Evolutionary conservation across 306 rosid species (phyloP).

Genomic region (Cicer pinnatifidum): DNA sequence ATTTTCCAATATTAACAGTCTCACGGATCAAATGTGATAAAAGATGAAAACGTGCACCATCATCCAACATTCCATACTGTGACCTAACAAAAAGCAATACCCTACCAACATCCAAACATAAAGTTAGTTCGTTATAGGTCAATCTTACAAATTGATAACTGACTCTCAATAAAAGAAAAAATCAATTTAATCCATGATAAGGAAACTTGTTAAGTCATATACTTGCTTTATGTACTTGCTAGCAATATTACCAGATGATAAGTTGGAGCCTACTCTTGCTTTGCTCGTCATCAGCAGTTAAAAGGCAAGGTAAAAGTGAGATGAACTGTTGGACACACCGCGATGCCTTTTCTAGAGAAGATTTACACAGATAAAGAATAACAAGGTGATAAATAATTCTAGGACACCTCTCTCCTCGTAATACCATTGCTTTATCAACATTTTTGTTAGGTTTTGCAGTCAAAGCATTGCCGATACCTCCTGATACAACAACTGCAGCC

Average conservation of each 20-base stretch:
- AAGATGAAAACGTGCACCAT: constrained; percentile 91
- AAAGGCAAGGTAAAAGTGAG: constrained; percentile 82
- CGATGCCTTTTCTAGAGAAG: constrained; percentile 88
- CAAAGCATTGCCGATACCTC: constrained; percentile 91
- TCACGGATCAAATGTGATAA: constrained; percentile 90
- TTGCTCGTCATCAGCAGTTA: constrained; percentile 92
- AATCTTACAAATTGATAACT: neutral
- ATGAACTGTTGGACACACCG: constrained; percentile 82
- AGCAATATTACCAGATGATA: constrained; percentile 78
- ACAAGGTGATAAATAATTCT: constrained; percentile 86
- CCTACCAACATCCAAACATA: constrained; percentile 63
- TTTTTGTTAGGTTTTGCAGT: constrained; percentile 83
- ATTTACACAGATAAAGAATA: constrained; percentile 80
- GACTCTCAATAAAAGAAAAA: neutral
- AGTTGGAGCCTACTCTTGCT: constrained; percentile 91
- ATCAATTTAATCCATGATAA: constrained; percentile 4
- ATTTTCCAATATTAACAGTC: constrained; percentile 79
- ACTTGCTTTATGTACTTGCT: constrained; percentile 21
- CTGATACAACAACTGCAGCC: constrained; percentile 98
- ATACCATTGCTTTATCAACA: constrained; percentile 91
- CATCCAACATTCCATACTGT: constrained; percentile 80
- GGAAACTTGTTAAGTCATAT: constrained; percentile 25
- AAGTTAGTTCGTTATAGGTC: constrained; percentile 44
- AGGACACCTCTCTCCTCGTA: constrained; percentile 92
- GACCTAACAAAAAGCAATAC: constrained; percentile 86